Base-by-base conservation (phyloP, 441 rosid genomes). In the Biscutella laevigata region DNA sequence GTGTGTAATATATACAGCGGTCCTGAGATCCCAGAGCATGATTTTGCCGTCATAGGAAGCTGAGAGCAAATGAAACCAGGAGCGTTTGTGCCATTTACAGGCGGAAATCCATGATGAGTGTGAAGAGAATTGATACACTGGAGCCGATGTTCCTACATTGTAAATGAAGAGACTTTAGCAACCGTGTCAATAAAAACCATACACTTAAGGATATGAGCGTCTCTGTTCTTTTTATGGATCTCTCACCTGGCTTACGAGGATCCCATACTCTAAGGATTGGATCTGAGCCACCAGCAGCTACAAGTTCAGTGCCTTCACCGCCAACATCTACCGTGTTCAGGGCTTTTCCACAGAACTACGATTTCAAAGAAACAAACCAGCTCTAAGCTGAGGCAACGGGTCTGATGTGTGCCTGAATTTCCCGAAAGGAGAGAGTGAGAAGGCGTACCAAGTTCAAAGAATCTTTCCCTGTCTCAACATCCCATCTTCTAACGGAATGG, bases 1-100 rank as follows among this genome's bases (percentile, higher is more conserved):
- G 57, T 38, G 4, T 13, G 10, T 73, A 26, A 39, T 53, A n/a
- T n/a, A n/a, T 84, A 89, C 99, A 71, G 96, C 97, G 26, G 99
- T 94, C 76, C 99, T 83, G 15, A 89, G 75, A 79, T 94, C 99
- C 95, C 99, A 94, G 46, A 86, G 66, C 97, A 89, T 94, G 66
- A 94, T 78, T 81, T 89, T 89, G 64, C 99, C 99, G 52, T 94
- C 99, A 69, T 84, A 86, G 13, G 95, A 89, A 45, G 97, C 84
- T 13, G 99, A 78, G 34, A 94, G 81, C 42, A 89, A 75, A 73
- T 94, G 99, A 61, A 80, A 79, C 80, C 78, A 74, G 7, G 97
- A 86, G 54, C 70, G 69, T 9, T 68, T 37, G 63, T 89, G 97
- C 97, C 99, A 94, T 70, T 84, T 89, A 84, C 95, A 86, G 14